Conservation (phyloP, 2,329 filamentous ascomycete species). For the Phialophora verrucosa region DNA sequence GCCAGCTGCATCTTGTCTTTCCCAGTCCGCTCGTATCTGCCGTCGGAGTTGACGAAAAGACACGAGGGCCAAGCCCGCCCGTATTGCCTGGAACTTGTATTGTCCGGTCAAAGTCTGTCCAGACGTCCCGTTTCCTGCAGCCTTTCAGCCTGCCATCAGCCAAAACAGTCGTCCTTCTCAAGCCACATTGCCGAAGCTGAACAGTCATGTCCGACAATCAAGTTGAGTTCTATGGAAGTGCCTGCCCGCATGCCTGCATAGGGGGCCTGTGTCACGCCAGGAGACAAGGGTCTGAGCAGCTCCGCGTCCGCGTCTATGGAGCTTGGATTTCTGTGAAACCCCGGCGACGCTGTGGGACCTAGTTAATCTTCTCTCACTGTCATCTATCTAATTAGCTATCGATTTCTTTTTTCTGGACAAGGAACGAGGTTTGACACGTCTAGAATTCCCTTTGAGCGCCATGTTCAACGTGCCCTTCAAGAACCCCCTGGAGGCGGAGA, state of each 20-base stretch:
- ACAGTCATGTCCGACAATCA: neutral
- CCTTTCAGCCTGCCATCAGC: neutral
- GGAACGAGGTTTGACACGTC: neutral
- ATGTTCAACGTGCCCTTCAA: conserved; percentile 8
- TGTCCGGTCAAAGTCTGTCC: no score
- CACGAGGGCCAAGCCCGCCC: neutral
- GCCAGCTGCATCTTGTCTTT: neutral
- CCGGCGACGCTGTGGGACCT: neutral
- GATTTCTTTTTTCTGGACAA: neutral
- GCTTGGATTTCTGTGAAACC: neutral
- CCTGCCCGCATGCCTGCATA: neutral
- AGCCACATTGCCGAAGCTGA: neutral
- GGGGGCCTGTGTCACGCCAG: no score
- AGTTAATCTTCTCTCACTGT: neutral
- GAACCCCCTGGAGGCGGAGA: conserved; percentile 10
- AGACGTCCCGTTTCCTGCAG: no score
- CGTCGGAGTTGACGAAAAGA: neutral
- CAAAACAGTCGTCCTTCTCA: neutral
- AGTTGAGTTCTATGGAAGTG: neutral
- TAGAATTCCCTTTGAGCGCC: neutral
- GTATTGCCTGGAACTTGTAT: no score
- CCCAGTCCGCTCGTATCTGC: neutral
- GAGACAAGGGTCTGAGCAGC: no score
- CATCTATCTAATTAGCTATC: neutral
- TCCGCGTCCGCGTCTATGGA: neutral